These are phyloP conservation scores for Saccharomyces hybrid DNA, from an alignment of 1,139 yeast genomes.

Conservation along the genomic window DNA sequence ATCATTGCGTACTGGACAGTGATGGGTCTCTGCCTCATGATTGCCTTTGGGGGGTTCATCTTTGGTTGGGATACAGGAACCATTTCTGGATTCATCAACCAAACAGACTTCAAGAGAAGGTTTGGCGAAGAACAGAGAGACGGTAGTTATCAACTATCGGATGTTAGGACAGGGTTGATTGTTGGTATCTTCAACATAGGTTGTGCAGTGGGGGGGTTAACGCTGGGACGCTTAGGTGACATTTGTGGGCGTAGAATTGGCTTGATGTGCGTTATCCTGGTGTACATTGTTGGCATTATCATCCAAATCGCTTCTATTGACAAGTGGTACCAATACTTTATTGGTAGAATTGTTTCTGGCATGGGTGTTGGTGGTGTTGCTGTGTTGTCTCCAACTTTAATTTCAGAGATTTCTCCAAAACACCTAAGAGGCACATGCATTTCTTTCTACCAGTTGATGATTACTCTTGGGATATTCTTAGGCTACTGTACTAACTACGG, in stretches of 20 bases:
- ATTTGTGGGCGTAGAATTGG: constrained; percentile 53
- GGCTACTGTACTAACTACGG: constrained; percentile 57
- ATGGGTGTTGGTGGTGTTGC: constrained; percentile 40
- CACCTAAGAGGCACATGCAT: constrained; percentile 64
- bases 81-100: constrained; percentile 52
- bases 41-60: constrained; percentile 59
- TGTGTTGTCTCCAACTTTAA: constrained; percentile 56
- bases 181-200: constrained; percentile 62
- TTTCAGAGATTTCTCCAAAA: constrained; percentile 61
- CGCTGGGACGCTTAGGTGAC: constrained; percentile 48
- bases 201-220: constrained; percentile 55
- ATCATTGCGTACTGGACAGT: constrained; percentile 36
- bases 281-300: constrained; percentile 39
- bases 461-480: constrained; percentile 51
- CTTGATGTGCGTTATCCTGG: constrained; percentile 44
- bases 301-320: too few relatives aligned
- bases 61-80: constrained; percentile 73
- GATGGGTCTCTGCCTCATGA: constrained; percentile 34
- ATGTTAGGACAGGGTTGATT: constrained; percentile 51
- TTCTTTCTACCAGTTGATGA: constrained; percentile 54
- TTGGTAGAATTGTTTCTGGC: too few relatives aligned
- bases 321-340: too few relatives aligned
- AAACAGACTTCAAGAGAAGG: constrained; percentile 44
- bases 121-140: constrained; percentile 45
- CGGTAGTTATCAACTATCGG: constrained; percentile 37